Evolutionary conservation across 2,329 filamentous ascomycete genomes (phyloP).

Genomic region (Lecanicillium sp.): DNA sequence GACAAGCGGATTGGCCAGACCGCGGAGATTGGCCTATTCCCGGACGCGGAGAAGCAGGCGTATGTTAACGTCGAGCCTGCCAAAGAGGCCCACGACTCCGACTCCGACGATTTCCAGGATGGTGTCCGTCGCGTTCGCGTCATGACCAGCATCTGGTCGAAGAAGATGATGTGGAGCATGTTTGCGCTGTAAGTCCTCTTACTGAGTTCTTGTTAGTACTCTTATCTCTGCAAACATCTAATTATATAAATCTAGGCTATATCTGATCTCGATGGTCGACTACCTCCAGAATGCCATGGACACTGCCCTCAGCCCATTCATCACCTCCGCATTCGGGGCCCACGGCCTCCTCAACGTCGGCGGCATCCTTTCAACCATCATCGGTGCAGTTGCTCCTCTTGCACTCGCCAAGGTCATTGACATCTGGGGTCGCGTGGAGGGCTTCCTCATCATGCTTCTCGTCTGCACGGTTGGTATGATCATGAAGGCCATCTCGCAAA

Average conservation of each 20-base stretch:
- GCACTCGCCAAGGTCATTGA: slow-evolving; percentile 43
- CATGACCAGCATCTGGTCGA: slow-evolving; percentile 34
- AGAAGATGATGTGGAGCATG: slow-evolving; percentile 30
- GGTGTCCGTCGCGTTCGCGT: slow-evolving; percentile 35
- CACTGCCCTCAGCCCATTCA: slow-evolving; percentile 54
- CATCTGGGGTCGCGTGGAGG: slow-evolving; percentile 42
- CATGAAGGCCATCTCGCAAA: slow-evolving; percentile 57
- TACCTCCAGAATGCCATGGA: slow-evolving; percentile 31
- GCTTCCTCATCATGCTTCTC: slow-evolving; percentile 36
- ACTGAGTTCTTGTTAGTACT: background rate
- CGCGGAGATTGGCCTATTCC: background rate
- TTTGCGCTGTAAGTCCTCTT: slow-evolving; percentile 32
- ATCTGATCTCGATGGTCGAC: slow-evolving; percentile 34
- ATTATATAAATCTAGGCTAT: slow-evolving; percentile 26
- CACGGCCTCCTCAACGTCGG: slow-evolving; percentile 62
- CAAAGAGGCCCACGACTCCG: slow-evolving; percentile 17
- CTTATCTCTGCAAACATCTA: background rate
- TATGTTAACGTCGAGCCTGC: background rate
- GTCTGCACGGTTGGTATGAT: slow-evolving; percentile 49
- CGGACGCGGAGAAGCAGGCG: slow-evolving; percentile 1
- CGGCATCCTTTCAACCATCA: slow-evolving; percentile 49
- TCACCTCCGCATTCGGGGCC: slow-evolving; percentile 57
- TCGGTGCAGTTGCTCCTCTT: slow-evolving; percentile 32
- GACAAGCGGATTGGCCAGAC: background rate
- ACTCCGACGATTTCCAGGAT: slow-evolving; percentile 25